Evolutionary conservation across 208 protist species (phyloP), one percentile per base, ranked within the genome.

Genomic region (Trypanosoma vivax): DNA sequence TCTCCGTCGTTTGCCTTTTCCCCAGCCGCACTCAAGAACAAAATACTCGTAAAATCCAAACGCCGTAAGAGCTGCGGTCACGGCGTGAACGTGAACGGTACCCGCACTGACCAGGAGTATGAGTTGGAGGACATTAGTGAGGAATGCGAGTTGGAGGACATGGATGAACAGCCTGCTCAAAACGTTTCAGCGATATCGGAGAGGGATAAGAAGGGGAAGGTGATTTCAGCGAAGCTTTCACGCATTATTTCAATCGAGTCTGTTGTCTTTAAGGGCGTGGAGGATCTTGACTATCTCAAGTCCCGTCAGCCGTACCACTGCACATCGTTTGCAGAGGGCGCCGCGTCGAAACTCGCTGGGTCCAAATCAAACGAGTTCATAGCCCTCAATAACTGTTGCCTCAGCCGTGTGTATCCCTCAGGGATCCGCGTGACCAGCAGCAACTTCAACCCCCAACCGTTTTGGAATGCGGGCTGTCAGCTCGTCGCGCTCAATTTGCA

Each of bases 401-500:
- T 98, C 23, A 74, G 72, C 29, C 88, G 96, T 38, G 76, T 96
- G 27, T 99, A 97, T 69, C 97, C 96, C 24, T 70, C 62, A 30
- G 94, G 93, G 40, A 78, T 76, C 9, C 81, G 96, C 45, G 66
- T 98, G 59, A 68, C 83, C 54, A 92, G 80, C 39, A 88, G 65
- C 60, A 99, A 98, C 73, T 97, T 95, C 56, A 55, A 94, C 52
- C 94, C 92, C 9, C 57, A 76, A 11, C 41, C 71, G 16, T 63
- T 73, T 42, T 97, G 85, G 87, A 76, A 73, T 48, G 46, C 27
- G 21, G 92, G 95, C 1, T 89, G 67, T 53, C 92, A 97, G 56
- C 45, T 97, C 2, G 86, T 90, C 14, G 92, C 92, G n/a, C 53
- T 98, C 7, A 97, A 97, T 76, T 95, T 76, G 65, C 95, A 98